phyloP scores from a whole-genome alignment of 345 rosid genomes.

The Raphanus raphanistrum region DNA sequence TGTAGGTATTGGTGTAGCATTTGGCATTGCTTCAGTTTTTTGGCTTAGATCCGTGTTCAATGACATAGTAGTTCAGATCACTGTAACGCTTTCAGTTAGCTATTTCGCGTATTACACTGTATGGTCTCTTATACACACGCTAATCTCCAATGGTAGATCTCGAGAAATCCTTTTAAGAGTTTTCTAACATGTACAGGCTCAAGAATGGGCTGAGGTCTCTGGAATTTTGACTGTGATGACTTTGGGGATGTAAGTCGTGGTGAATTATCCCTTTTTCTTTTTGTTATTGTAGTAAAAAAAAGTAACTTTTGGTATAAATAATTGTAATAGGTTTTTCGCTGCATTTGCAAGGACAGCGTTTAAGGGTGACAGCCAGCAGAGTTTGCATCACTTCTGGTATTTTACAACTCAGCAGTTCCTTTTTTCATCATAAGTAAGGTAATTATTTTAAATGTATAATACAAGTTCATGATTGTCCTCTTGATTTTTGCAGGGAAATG shows the following conservation, averaged over 20 bases:
- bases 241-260: slow-evolving; percentile 80
- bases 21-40: slow-evolving; percentile 78
- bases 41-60: slow-evolving; percentile 90
- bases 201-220: slow-evolving; percentile 77
- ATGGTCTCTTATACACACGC: slow-evolving; percentile 39
- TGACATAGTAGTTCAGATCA: slow-evolving; percentile 83
- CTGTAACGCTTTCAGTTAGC: slow-evolving; percentile 90
- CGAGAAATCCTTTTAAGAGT: not conserved
- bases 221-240: slow-evolving; percentile 95
- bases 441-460: slow-evolving; percentile 37
- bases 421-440: not conserved
- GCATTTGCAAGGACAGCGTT: slow-evolving; percentile 90
- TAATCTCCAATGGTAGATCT: not conserved
- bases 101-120: slow-evolving; percentile 82
- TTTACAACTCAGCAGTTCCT: slow-evolving; percentile 1
- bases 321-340: slow-evolving; percentile 48
- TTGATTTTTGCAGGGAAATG: slow-evolving; percentile 75
- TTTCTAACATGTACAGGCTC: slow-evolving; percentile 58
- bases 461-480: not conserved
- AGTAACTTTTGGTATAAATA: not conserved
- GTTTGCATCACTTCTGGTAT: slow-evolving; percentile 93
- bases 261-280: slow-evolving; percentile 14
- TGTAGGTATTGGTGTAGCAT: slow-evolving; percentile 86
- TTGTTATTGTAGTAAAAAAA: not conserved
- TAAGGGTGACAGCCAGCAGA: slow-evolving; percentile 86